phyloP scores from a whole-genome alignment of 495 filamentous ascomycete genomes.

The Pseudoneurospora amorphoporcata region DNA sequence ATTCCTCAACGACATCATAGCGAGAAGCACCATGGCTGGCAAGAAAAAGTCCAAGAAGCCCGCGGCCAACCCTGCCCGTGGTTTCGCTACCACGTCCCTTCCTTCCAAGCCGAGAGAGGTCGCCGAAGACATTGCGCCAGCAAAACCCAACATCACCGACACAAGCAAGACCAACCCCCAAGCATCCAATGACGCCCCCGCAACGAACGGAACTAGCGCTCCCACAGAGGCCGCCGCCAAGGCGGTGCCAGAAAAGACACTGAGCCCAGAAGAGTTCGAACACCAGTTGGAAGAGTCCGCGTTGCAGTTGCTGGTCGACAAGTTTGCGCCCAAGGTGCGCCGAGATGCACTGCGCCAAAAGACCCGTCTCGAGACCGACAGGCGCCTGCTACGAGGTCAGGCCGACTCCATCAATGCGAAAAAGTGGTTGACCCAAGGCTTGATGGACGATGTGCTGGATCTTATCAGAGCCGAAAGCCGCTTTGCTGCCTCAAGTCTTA shows the following conservation, averaged over 20 bases:
- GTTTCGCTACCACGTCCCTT: constrained; percentile 84
- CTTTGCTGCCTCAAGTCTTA: constrained; percentile 34
- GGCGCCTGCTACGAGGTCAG: constrained; percentile 63
- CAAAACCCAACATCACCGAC: constrained; percentile 4
- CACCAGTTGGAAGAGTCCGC: constrained; percentile 70
- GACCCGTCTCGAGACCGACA: constrained; percentile 65
- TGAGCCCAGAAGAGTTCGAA: constrained; percentile 78
- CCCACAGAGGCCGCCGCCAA: constrained; percentile 30
- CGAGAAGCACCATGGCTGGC: constrained; percentile 49
- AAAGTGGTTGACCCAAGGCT: constrained; percentile 69
- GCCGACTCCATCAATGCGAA: constrained; percentile 55
- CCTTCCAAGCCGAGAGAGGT: constrained; percentile 51
- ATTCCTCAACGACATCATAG: background rate
- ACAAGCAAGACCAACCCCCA: constrained; percentile 20
- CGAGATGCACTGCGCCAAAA: constrained; percentile 59
- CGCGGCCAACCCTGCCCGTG: constrained; percentile 71
- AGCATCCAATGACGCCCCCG: constrained; percentile 24
- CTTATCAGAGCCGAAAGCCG: constrained; percentile 44
- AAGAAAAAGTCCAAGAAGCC: constrained; percentile 88
- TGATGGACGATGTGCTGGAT: constrained; percentile 65
- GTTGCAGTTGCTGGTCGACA: constrained; percentile 74
- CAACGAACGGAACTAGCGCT: constrained; percentile 17
- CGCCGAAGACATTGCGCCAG: constrained; percentile 22
- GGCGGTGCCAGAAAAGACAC: constrained; percentile 36
- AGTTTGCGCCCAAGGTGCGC: constrained; percentile 58